Base-by-base conservation (phyloP, 208 protist species). In the Lotmaria passim region DNA sequence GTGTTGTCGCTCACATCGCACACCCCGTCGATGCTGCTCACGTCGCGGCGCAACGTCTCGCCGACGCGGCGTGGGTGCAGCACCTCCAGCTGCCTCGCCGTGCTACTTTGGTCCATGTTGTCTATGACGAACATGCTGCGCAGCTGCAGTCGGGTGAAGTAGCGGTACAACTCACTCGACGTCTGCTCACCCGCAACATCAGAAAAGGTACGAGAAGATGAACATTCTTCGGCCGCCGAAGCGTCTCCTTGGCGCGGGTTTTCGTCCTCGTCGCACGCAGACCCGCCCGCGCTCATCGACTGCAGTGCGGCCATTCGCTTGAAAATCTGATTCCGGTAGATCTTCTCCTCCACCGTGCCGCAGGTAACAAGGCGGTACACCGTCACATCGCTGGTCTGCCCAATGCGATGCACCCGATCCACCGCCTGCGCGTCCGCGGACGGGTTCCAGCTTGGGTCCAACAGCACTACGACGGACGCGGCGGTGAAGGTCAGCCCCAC, bases 281-380 rank as follows among this genome's bases (percentile, higher is more conserved):
- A 36, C 38, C 52, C 2, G 5, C 39, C 26, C 1, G 33, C 44
- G 10, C 41, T 24, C 44, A 74, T 83, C 6, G 78, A 74, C 70
- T 95, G 87, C 66, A 77, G 75, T 8, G 90, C 85, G 10, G 90
- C 87, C 76, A 90, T 93, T 38, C 89, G 83, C 70, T 99, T 99
- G 78, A 98, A 98, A 0, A 99, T 87, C 78, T 99, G 98, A 61
- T 98, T 96, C 56, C 99, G 94, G 78, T 99, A 99, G 19, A 99
- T 91, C 72, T 99, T 99, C 78, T 99, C 98, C 85, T 99, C 98
- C 28, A 99, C 95, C 14, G 98, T 98, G 15, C 90, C 91, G 50
- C 97, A 93, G 3, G 97, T 98, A 10, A 99, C 82, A 30, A 99
- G 89, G 50, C 98, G 91, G 63, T 94, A 99, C 24, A 99, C 86